A percentile compares a stretch with the other conserved stretches of the same genome.
Conservation (phyloP, 176 grass and related monocot genomes). For the Musa acuminata region DNA sequence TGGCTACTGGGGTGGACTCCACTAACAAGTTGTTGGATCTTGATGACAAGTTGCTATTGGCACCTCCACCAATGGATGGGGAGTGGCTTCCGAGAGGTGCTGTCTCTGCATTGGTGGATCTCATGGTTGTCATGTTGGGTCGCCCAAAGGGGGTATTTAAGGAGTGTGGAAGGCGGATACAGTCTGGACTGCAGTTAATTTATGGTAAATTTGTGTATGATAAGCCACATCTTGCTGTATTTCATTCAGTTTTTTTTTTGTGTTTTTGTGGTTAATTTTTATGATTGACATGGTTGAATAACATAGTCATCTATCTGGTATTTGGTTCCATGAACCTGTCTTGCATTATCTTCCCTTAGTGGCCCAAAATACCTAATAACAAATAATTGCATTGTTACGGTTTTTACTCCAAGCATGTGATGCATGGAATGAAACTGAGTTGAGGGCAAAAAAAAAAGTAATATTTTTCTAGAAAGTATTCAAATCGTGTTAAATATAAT, state of each 20-base stretch:
- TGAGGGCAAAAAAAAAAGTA: background rate
- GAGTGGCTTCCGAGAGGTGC: conserved; percentile 88
- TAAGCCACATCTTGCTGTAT: background rate
- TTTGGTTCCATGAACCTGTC: background rate
- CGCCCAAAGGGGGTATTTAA: conserved; percentile 90
- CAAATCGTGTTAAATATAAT: conserved; percentile 6
- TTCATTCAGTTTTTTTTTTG: background rate
- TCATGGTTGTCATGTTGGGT: conserved; percentile 87
- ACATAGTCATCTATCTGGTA: background rate
- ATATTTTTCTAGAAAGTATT: background rate
- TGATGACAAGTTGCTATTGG: conserved; percentile 80
- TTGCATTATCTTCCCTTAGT: background rate
- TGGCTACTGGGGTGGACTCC: conserved; percentile 45
- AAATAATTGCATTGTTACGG: background rate
- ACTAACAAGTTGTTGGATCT: conserved; percentile 52
- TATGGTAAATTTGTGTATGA: conserved; percentile 47
- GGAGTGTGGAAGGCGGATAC: conserved; percentile 85
- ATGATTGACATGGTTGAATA: background rate
- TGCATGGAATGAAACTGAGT: background rate
- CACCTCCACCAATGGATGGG: conserved; percentile 80
- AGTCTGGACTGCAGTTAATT: conserved; percentile 67
- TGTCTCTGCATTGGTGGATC: conserved; percentile 78
- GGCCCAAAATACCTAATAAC: background rate
- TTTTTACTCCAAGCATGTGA: background rate
- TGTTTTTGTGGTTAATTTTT: background rate